Evolutionary conservation across 2,329 filamentous ascomycete species (phyloP), one percentile per base, ranked within the genome.

Genomic region (Verticillium nubilum): DNA sequence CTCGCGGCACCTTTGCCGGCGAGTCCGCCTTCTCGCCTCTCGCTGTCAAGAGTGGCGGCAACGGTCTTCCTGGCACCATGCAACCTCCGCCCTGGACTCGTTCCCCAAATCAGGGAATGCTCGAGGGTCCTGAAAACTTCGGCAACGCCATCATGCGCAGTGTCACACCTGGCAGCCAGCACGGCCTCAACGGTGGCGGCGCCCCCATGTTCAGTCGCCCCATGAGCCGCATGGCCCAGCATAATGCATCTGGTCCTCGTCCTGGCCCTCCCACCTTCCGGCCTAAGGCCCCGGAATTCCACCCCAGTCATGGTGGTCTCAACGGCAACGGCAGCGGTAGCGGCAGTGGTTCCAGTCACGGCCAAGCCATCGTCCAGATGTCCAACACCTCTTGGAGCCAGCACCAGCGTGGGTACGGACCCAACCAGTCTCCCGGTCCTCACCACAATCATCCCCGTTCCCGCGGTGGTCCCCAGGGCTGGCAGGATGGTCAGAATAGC

Each of bases 241-340:
- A 56, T 15, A 26, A 29, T 27, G 58, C 55, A 25, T 52, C 6
- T 54, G 59, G 35, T 54, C 60, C 12, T 3, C 59, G 63, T 27
- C 63, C 62, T 12, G 55, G 23, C n/a, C 55, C 37, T 26, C 55
- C 28, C 27, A 13, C 17, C 17, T 76, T 74, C 61, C 68, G 71
- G 9, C 67, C 70, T 33, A 69, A 66, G 33, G 71, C 69, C n/a
- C 65, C 68, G 4, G 72, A 74, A 58, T 72, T 73, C 27, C 71
- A 69, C 27, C 71, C 70, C 15, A 58, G 63, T 9, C 69, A 69
- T 35, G 66, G 66, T 60, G 60, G 35, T 37, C 61, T 62, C 52
- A 53, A 56, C 26, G 60, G 64, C 4, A 60, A 60, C 7, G 66
- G 25, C 26, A 29, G n/a, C 26, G 52, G 25, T 17, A 15, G 13